A percentile compares a stretch with the other conserved stretches of the same genome.
These are phyloP conservation scores for Malbranchea cinnamomea DNA, from an alignment of 2,329 filamentous ascomycete species.

Conservation along the genomic window DNA sequence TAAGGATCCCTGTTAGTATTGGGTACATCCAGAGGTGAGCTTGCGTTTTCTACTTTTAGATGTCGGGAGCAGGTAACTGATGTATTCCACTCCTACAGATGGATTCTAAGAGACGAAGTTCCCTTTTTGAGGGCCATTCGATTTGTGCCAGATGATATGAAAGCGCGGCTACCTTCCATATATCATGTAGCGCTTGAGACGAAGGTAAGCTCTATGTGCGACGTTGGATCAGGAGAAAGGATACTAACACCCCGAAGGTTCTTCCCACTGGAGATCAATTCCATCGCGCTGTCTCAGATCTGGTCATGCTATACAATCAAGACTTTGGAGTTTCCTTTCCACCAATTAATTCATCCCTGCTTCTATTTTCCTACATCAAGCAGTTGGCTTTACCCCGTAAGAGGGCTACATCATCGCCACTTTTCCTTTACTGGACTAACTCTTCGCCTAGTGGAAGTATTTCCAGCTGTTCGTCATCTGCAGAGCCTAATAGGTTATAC, in stretches of 20 bases:
- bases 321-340: slow-evolving; percentile 61
- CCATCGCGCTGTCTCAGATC: slow-evolving; percentile 46
- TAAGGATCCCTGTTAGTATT: slow-evolving; percentile 61
- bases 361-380: slow-evolving; percentile 55
- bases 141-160: slow-evolving; percentile 29
- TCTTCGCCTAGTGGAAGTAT: slow-evolving; percentile 15
- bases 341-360: slow-evolving; percentile 51
- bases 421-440: slow-evolving; percentile 9
- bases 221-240: neutral
- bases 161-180: slow-evolving; percentile 27
- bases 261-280: slow-evolving; percentile 41
- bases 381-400: slow-evolving; percentile 60
- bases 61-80: slow-evolving; percentile 1
- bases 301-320: slow-evolving; percentile 47
- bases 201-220: slow-evolving; percentile 15
- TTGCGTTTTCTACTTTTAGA: neutral
- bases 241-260: slow-evolving; percentile 12
- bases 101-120: slow-evolving; percentile 52
- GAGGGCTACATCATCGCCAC: slow-evolving; percentile 13
- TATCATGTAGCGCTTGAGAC: slow-evolving; percentile 27
- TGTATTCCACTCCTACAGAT: slow-evolving; percentile 27
- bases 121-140: slow-evolving; percentile 52
- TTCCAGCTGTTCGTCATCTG: slow-evolving; percentile 44
- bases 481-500: slow-evolving; percentile 40
- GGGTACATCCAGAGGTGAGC: slow-evolving; percentile 47